phyloP scores from a whole-genome alignment of 805 yeast species.

The Lachancea nothofagi region DNA sequence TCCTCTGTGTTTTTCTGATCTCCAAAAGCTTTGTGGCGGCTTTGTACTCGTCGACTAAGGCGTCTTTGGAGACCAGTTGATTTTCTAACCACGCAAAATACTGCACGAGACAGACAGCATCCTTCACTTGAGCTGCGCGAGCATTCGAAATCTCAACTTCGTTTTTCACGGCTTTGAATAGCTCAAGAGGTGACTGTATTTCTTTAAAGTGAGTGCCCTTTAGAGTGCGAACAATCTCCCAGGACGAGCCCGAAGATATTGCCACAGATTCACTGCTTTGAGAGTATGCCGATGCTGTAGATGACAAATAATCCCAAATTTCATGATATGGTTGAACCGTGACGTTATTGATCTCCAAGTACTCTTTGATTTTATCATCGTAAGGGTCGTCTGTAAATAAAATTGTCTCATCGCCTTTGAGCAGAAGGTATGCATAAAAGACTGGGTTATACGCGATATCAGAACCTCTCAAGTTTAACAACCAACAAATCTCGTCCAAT shows the following conservation, averaged over 20 bases:
- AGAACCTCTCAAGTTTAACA: conserved; percentile 74
- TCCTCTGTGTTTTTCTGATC: conserved; percentile 48
- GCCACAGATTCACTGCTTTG: conserved; percentile 36
- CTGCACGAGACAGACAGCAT: conserved; percentile 69
- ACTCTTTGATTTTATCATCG: conserved; percentile 34
- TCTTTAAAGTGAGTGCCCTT: conserved; percentile 36
- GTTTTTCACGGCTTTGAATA: conserved; percentile 74
- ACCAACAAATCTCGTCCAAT: conserved; percentile 88
- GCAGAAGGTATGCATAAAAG: conserved; percentile 59
- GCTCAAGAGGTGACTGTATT: conserved; percentile 55
- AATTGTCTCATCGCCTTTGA: conserved; percentile 39
- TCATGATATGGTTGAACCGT: conserved; percentile 46
- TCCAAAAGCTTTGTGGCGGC: conserved; percentile 56
- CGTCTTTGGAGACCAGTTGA: conserved; percentile 38
- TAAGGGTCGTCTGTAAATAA: conserved; percentile 51
- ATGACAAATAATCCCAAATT: conserved; percentile 42
- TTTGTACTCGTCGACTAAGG: conserved; percentile 54
- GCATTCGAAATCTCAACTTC: conserved; percentile 65
- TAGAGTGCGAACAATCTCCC: conserved; percentile 59
- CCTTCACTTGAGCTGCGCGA: conserved; percentile 70
- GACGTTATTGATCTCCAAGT: conserved; percentile 42
- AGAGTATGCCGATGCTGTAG: conserved; percentile 17
- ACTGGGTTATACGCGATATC: conserved; percentile 87
- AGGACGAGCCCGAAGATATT: conserved; percentile 54
- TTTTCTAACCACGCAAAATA: conserved; percentile 81